Evolutionary conservation across 2,329 filamentous ascomycete species (phyloP).

Genomic region (Cyanodermella asteris): DNA sequence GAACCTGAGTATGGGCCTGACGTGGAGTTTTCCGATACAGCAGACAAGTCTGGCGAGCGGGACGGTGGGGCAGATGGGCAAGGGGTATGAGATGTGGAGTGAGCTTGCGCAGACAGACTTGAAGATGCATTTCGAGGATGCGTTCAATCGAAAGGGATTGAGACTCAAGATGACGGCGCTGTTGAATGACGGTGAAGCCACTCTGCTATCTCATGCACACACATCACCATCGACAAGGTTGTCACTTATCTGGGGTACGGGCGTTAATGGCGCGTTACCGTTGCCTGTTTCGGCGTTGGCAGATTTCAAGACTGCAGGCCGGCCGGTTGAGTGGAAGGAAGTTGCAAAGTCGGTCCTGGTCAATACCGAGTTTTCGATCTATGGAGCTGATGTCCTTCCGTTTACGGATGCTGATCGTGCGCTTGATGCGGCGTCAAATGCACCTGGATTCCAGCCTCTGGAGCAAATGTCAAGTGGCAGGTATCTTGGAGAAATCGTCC

Average conservation of each 20-base stretch:
- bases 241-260: slow-evolving; percentile 42
- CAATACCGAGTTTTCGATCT: slow-evolving; percentile 47
- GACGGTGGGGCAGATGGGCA: slow-evolving; percentile 39
- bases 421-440: slow-evolving; percentile 32
- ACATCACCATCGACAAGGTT: slow-evolving; percentile 37
- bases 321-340: slow-evolving; percentile 32
- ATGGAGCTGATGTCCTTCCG: slow-evolving; percentile 34
- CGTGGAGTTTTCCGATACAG: slow-evolving; percentile 46
- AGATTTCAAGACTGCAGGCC: slow-evolving; percentile 30
- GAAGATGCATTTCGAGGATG: too few species aligned
- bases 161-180: too few species aligned
- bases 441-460: slow-evolving; percentile 42
- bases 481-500: slow-evolving; percentile 41
- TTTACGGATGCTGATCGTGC: slow-evolving; percentile 39
- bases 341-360: slow-evolving; percentile 38
- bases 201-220: slow-evolving; percentile 39
- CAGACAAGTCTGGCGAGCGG: slow-evolving; percentile 37
- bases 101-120: too few species aligned
- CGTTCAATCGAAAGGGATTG: too few species aligned
- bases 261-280: slow-evolving; percentile 42
- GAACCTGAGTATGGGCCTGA: slow-evolving; percentile 33
- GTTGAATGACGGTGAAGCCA: slow-evolving; percentile 43
- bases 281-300: slow-evolving; percentile 31
- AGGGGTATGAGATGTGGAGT: too few species aligned
- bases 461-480: slow-evolving; percentile 42